Evolutionary conservation across 1,284 basidiomycete genomes (phyloP), one percentile per base, ranked within the genome.

Genomic region (Ustilago loliicola): DNA sequence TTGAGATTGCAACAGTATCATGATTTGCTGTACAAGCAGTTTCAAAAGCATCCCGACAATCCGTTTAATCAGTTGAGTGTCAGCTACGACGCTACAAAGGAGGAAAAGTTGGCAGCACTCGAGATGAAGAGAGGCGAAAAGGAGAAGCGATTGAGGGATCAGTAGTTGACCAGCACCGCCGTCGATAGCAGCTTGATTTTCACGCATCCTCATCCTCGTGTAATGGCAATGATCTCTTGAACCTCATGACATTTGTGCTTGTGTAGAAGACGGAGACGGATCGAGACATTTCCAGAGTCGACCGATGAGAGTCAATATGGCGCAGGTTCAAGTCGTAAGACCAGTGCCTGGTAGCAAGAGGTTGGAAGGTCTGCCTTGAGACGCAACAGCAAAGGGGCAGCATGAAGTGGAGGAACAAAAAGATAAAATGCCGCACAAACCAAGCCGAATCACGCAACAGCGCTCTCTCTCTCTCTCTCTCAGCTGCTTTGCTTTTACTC

Each of bases 1-100:
- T 87, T 95, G 74, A 91, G 93, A 59, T 85, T 95, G 81, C 91
- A 95, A 81, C 94, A 96, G 87, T 95, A 95, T 86, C 91, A 92
- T 83, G 82, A 86, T 51, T 53, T 82, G 56, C 72, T 85, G 50
- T 83, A 79, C 67, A 84, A 84, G 59, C 72, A 82, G 42, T 70
- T 79, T 69, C 82, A 95, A 87, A 95, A 95, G 86, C 92, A 92
- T 10, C 92, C 93, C 0, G 94, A 94, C 69, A 95, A 95, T 87
- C 93, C 94, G 91, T 95, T 88, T 84, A 91, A 84, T 75, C 78
- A 81, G 81, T 36, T 80, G 55, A 66, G 75, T 53, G 90, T 96
- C 21, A 87, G 91, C 0, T 94, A 94, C 87, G 92, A 95, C 80
- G 93, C 94, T 0, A 89, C 89, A 40, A 94, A 94, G 89, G 93